These are phyloP conservation scores for Clarireedia sp. DNA, from an alignment of 2,329 filamentous ascomycete genomes.

Conservation along the genomic window DNA sequence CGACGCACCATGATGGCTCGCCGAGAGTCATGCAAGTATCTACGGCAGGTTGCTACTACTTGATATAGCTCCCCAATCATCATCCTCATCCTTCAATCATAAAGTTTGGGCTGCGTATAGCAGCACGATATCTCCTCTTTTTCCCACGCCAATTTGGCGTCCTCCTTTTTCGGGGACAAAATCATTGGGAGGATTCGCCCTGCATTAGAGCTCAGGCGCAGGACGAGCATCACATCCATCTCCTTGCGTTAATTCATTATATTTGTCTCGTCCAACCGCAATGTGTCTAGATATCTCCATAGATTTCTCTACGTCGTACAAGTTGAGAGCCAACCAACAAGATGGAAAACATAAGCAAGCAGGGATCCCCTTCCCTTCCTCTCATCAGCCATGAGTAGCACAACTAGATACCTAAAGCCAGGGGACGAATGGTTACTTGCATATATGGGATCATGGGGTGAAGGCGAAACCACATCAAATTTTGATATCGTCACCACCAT, in stretches of 20 bases:
- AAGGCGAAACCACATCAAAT: not conserved
- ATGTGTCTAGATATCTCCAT: no score
- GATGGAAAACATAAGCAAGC: not conserved
- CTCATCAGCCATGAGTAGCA: not conserved
- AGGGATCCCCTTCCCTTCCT: not conserved
- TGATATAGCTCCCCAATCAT: not conserved
- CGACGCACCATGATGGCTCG: slow-evolving; percentile 8
- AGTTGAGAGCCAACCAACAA: no score
- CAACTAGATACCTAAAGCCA: not conserved
- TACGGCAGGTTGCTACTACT: no score
- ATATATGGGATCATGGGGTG: slow-evolving; percentile 7
- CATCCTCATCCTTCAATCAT: not conserved
- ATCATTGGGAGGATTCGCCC: not conserved
- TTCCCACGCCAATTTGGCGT: not conserved
- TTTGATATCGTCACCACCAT: not conserved
- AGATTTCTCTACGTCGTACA: no score
- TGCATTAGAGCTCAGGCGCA: not conserved
- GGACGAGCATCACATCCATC: not conserved
- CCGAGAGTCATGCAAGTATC: slow-evolving; percentile 3
- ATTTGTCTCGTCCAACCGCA: no score
- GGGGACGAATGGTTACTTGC: slow-evolving; percentile 7
- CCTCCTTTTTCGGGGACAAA: not conserved
- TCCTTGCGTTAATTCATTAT: not conserved
- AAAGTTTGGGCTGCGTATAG: not conserved
- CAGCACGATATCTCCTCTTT: slow-evolving; percentile 5